Base-by-base conservation (phyloP, 2,329 filamentous ascomycete species). In the Cercospora zeae-maydis region DNA sequence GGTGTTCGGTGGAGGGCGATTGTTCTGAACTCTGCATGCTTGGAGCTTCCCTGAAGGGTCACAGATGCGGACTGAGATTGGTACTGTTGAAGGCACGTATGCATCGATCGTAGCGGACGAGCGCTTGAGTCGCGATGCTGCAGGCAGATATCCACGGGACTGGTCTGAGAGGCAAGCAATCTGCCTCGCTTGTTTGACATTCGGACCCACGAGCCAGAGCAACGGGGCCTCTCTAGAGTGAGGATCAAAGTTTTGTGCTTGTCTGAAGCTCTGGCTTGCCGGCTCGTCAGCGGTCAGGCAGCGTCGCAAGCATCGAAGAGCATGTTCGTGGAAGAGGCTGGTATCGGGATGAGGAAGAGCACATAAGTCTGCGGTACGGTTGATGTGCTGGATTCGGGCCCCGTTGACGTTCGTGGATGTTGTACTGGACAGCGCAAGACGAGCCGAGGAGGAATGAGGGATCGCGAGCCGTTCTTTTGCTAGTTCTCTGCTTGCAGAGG, bases 241-340 rank as follows among this genome's bases (percentile, higher is more conserved):
- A 90, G 90, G 81, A 88, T 96, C 91, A 96, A 92, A 92, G 91
- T 82, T 87, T 92, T 81, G 91, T 61, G 84, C 91, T 93, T 93
- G 90, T 93, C 91, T 81, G 84, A 69, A 80, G 73, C 74, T 75
- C 68, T 57, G 61, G 56, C 66, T 65, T 61, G 69, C 71, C 66
- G 59, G 64, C 67, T 45, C 51, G 52, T 63, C 31, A 61, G 39
- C 52, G 45, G 37, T 51, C 27, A 47, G 54, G 58, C 49, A 54
- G 39, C 49, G 27, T 45, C 47, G 30, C n/a, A 37, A 45, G 21
- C 30, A 36, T 39, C 21, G 37, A 55, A 21, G 37, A 37, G 16
- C 36, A 31, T 9, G 16, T 39, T 36, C 31, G 14, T 24, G 31
- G 14, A 53, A 19, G 27, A 27, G 31, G 56, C 56, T 59, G 45